A percentile compares a stretch with the other conserved stretches of the same genome.
These are phyloP conservation scores for Chaetomium sp. DNA, from an alignment of 2,329 filamentous ascomycete species.

Conservation along the genomic window DNA sequence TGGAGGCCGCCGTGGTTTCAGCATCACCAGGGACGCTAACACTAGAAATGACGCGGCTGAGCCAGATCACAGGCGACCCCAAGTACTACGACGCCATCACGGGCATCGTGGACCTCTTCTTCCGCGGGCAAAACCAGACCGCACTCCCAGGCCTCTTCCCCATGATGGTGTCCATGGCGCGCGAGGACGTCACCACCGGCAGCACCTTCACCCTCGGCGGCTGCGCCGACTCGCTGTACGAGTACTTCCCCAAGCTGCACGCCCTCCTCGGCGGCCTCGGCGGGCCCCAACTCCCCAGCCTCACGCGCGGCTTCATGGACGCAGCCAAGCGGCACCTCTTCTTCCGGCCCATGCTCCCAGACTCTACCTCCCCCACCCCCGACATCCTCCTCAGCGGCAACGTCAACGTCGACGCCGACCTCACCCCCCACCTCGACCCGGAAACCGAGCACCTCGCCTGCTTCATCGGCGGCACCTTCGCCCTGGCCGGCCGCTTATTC, in stretches of 20 bases:
- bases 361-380: constrained; percentile 39
- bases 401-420: constrained; percentile 30
- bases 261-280: constrained; percentile 60
- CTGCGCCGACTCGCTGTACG: constrained; percentile 48
- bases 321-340: constrained; percentile 61
- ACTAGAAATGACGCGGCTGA: constrained; percentile 72
- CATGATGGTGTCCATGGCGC: constrained; percentile 60
- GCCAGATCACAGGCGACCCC: constrained; percentile 68
- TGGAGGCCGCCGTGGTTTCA: constrained; percentile 45
- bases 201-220: constrained; percentile 41
- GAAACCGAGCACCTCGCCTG: constrained; percentile 62
- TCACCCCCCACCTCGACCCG: constrained; percentile 39
- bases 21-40: constrained; percentile 63
- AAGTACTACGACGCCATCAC: constrained; percentile 77
- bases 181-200: constrained; percentile 44
- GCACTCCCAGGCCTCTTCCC: constrained; percentile 74
- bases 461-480: constrained; percentile 71
- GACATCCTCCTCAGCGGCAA: constrained; percentile 63
- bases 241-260: constrained; percentile 55
- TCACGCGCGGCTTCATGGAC: constrained; percentile 63
- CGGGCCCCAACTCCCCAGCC: constrained; percentile 55
- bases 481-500: constrained; percentile 65
- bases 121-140: constrained; percentile 65
- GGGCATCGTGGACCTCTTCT: constrained; percentile 63
- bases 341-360: constrained; percentile 63